Evolutionary conservation across 1,284 basidiomycete genomes (phyloP).

Genomic region (Termitomyces sp.): DNA sequence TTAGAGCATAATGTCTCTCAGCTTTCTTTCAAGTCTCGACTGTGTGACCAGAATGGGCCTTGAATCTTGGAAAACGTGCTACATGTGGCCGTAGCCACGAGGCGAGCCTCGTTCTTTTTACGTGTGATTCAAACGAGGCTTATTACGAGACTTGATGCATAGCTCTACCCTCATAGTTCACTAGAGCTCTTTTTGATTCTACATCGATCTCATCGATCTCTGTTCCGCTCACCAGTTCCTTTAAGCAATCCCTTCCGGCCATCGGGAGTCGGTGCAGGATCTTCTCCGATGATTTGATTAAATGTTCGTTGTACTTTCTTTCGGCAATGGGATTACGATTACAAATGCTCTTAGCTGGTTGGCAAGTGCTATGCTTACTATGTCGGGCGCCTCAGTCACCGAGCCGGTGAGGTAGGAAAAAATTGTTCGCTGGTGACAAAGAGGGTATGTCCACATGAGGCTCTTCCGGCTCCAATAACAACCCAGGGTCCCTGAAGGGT

Average conservation of each 20-base stretch:
- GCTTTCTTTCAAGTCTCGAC: not conserved
- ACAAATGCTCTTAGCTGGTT: not conserved
- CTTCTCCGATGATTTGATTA: slow-evolving; percentile 4
- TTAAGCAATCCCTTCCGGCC: not conserved
- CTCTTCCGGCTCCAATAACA: not conserved
- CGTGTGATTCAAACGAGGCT: too few relatives aligned
- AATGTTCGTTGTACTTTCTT: not conserved
- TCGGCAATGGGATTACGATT: not conserved
- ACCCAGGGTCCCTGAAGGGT: not conserved
- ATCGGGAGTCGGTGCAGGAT: slow-evolving; percentile 1
- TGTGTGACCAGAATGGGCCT: not conserved
- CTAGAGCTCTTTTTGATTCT: not conserved
- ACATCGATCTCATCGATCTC: not conserved
- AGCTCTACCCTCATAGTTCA: slow-evolving; percentile 5
- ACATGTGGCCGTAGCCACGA: slow-evolving; percentile 5
- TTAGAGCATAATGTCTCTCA: not conserved
- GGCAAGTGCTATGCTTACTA: not conserved
- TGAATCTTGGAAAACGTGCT: not conserved
- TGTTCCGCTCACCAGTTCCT: not conserved
- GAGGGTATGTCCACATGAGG: not conserved
- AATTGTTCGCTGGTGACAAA: not conserved
- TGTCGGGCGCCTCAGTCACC: not conserved
- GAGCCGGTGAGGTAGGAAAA: not conserved
- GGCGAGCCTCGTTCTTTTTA: slow-evolving; percentile 4
- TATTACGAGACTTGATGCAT: slow-evolving; percentile 2